Evolutionary conservation across 1,139 yeast genomes (phyloP).

Genomic region (Debaryomycetaceae sp.): DNA sequence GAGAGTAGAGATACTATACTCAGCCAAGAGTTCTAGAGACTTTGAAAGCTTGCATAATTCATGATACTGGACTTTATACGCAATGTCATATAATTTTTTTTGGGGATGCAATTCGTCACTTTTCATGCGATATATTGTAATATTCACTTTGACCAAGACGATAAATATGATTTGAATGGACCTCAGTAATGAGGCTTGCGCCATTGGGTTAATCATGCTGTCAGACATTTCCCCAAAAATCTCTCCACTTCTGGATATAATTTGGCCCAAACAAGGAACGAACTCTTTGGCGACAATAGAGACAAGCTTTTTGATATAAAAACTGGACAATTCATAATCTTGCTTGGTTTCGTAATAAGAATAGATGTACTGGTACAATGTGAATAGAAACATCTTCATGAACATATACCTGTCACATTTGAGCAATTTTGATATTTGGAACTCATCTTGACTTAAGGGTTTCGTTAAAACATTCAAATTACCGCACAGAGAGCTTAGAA

Average conservation of each 20-base stretch:
- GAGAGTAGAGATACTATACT: slow-evolving; percentile 21
- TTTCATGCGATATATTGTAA: slow-evolving; percentile 20
- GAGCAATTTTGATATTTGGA: slow-evolving; percentile 26
- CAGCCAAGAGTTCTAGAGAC: slow-evolving; percentile 15
- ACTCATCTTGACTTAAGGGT: slow-evolving; percentile 23
- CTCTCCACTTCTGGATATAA: slow-evolving; percentile 23
- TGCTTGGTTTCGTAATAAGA: slow-evolving; percentile 25
- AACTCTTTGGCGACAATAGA: slow-evolving; percentile 22
- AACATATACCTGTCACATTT: slow-evolving; percentile 30
- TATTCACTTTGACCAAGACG: slow-evolving; percentile 17
- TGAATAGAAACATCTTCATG: slow-evolving; percentile 24
- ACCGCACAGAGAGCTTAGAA: slow-evolving; percentile 20
- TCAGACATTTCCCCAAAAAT: slow-evolving; percentile 37
- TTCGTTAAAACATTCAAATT: slow-evolving; percentile 18
- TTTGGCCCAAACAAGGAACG: slow-evolving; percentile 24
- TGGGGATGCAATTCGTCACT: slow-evolving; percentile 14
- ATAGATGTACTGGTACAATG: slow-evolving; percentile 25
- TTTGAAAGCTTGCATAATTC: slow-evolving; percentile 18
- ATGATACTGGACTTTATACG: slow-evolving; percentile 16
- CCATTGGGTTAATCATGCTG: slow-evolving; percentile 31
- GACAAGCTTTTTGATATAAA: slow-evolving; percentile 29
- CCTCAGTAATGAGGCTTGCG: slow-evolving; percentile 29
- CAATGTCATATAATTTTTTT: slow-evolving; percentile 12
- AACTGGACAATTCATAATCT: slow-evolving; percentile 20
- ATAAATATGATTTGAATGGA: slow-evolving; percentile 26